Conservation (phyloP, 2,329 filamentous ascomycete species). For the Aspergillus arachidicola region DNA sequence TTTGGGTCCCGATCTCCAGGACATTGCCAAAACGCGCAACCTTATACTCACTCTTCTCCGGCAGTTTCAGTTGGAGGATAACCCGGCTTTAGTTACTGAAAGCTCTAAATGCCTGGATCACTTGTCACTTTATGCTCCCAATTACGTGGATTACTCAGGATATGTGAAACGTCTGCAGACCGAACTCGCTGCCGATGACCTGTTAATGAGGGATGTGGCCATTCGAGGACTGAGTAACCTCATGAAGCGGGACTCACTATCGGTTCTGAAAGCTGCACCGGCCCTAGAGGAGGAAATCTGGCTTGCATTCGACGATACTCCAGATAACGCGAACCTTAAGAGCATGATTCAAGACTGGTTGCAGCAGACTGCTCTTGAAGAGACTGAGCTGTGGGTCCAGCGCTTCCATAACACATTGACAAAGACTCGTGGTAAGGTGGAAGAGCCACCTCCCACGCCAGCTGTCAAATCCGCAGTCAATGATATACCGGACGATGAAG, state of each 20-base stretch:
- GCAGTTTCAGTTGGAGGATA: conserved; percentile 77
- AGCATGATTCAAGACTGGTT: conserved; percentile 93
- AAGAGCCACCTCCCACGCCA: conserved; percentile 48
- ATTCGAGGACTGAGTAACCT: conserved; percentile 89
- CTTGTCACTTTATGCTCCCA: conserved; percentile 86
- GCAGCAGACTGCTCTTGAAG: conserved; percentile 78
- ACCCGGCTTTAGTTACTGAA: conserved; percentile 70
- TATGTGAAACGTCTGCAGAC: conserved; percentile 84
- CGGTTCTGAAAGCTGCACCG: conserved; percentile 74
- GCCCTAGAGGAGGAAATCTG: conserved; percentile 90
- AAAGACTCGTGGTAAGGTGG: conserved; percentile 73
- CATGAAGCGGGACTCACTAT: conserved; percentile 87
- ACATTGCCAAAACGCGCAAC: conserved; percentile 87
- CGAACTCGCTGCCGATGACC: conserved; percentile 70
- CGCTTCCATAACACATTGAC: conserved; percentile 86
- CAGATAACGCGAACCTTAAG: conserved; percentile 76
- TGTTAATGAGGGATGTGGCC: conserved; percentile 74
- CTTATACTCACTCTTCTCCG: conserved; percentile 84
- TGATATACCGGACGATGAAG: conserved; percentile 95
- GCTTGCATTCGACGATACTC: conserved; percentile 79
- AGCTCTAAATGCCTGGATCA: conserved; percentile 86
- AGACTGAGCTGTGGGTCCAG: conserved; percentile 84
- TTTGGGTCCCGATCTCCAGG: conserved; percentile 90
- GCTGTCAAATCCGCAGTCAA: conserved; percentile 53
- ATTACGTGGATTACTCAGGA: conserved; percentile 77